Base-by-base conservation (phyloP, 163 green algal species). In the Scenedesmus sp. region DNA sequence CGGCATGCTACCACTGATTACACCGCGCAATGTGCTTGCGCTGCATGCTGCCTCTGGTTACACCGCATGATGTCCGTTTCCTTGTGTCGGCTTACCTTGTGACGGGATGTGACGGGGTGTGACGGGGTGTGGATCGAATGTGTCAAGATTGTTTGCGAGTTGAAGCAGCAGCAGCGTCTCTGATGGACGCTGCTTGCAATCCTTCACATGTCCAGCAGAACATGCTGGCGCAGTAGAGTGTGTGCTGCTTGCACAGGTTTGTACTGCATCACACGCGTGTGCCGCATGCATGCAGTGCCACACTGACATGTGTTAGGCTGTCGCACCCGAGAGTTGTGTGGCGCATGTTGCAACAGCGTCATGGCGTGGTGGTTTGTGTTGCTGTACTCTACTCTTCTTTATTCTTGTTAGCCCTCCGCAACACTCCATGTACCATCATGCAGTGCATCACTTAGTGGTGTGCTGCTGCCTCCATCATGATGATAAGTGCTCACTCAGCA, bases 301-400 rank as follows among this genome's bases (percentile, higher is more conserved):
- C 34, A 46, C 34, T 46, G 34, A 46, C 34, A 46, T 46, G 34
- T 46, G 34, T 46, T 46, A 46, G 34, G 34, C 34, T 46, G 34
- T 46, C 34, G 34, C 34, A 46, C 34, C 34, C 34, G 91, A 59
- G 92, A 82, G 26, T 16, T 86, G 18, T 62, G 16, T 4, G 91
- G 91, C 59, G 92, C 87, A 10, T 91, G 84, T 8, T 77, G 16
- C 70, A 94, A 70, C 7, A 81, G 59, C 2, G 84, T 89, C 9
- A 94, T 86, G 10, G 16, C 86, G 16, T 84, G 67, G 56, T 91
- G 60, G 13, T 76, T 46, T 46, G 34, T 46, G 34, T 46, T 46
- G 34, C 34, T 46, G 34, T 46, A 46, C 34, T 46, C 34, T 46
- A 46, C 34, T 46, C 34, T 46, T 46, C 34, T 46, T 46, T 46